Evolutionary conservation across 1,139 yeast genomes (phyloP), one percentile per base, ranked within the genome.

Genomic region (Lodderomyces oxycetoniae): DNA sequence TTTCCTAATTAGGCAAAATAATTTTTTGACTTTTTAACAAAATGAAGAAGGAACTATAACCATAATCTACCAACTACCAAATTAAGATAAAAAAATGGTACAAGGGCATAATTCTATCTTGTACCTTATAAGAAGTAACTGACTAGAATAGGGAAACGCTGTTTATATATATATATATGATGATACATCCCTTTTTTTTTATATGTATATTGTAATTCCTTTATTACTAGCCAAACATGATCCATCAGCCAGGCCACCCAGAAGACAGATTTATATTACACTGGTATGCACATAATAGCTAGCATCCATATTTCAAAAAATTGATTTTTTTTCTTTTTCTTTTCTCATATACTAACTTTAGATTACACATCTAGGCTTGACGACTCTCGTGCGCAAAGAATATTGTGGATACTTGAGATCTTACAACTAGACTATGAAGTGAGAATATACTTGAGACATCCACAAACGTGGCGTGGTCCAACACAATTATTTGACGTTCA

Each of bases 321-420:
- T n/a, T n/a, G n/a, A n/a, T n/a, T 10, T 19, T 19, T 19, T 19
- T 19, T 10, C 22, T 19, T 19, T 10, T 19, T 19, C 22, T 19
- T 19, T 19, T 10, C 10, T 20, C n/a, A n/a, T n/a, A 20, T 30
- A 28, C 39, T 38, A 34, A 36, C 37, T 24, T 16, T 12, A 6
- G n/a, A 6, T 21, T 6, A 26, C 17, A 14, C 11, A 3, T 14
- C 10, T 30, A 53, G 75, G 73, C 64, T 77, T 41, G 67, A 71
- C 43, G 61, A 67, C 25, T 74, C 81, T 8, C 61, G 84, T 38
- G 60, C 81, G 3, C 70, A 67, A 36, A 59, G 83, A 36, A 61
- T 76, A 12, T 47, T 71, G 28, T 77, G 82, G 79, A 53, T 74
- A 22, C 54, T 77, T 15, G 81, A 76, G 39, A 67, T 73, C 33